Conservation (phyloP, 805 yeast species). For the Teunomyces aglyptinius region DNA sequence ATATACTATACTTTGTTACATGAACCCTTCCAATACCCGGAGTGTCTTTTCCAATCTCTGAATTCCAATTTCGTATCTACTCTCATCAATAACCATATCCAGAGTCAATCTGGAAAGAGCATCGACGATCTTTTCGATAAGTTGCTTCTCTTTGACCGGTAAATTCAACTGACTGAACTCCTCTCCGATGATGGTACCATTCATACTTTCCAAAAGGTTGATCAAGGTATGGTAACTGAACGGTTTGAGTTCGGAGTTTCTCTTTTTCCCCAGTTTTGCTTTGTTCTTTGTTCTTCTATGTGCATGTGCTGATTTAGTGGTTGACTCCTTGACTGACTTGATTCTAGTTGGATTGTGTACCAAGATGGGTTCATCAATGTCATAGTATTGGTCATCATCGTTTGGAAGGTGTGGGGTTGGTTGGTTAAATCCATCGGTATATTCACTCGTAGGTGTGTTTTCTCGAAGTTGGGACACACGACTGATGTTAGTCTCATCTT, state of each 20-base stretch:
- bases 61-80: conserved; percentile 76
- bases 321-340: conserved; percentile 35
- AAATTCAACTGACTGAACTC: conserved; percentile 74
- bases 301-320: conserved; percentile 12
- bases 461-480: neutral
- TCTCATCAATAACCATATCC: conserved; percentile 85
- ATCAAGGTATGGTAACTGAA: conserved; percentile 47
- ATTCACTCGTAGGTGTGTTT: neutral
- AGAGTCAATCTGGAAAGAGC: conserved; percentile 82
- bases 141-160: conserved; percentile 71
- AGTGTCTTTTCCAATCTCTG: conserved; percentile 78
- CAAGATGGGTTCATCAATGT: conserved; percentile 35
- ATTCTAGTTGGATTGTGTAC: conserved; percentile 29
- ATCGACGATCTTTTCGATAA: conserved; percentile 83
- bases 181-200: conserved; percentile 61
- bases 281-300: conserved; percentile 20
- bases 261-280: conserved; percentile 11
- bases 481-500: neutral
- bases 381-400: conserved; percentile 32
- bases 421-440: neutral
- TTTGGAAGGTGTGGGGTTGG: neutral
- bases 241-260: conserved; percentile 26
- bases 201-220: conserved; percentile 52
- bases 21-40: conserved; percentile 80
- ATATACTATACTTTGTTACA: conserved; percentile 16